A percentile compares a stretch with the other conserved stretches of the same genome.
Evolutionary conservation across 1,139 yeast species (phyloP).

Genomic region (Saccharomyces hybrid): DNA sequence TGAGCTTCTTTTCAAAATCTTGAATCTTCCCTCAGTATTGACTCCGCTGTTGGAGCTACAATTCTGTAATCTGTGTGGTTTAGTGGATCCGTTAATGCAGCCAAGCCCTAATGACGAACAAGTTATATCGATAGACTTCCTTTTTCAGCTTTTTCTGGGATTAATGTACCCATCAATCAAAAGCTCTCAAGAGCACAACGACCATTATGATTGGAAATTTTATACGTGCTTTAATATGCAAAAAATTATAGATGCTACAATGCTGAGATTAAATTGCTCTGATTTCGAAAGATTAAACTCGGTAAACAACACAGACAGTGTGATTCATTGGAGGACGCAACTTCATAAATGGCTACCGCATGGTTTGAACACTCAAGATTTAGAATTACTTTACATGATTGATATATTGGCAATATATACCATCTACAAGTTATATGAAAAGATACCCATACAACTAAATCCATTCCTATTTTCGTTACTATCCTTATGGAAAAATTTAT

Average conservation of each 20-base stretch:
- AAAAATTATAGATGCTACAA: conserved; percentile 38
- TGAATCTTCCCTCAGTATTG: conserved; percentile 13
- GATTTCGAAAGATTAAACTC: conserved; percentile 42
- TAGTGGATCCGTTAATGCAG: conserved; percentile 62
- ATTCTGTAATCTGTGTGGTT: conserved; percentile 28
- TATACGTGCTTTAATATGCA: conserved; percentile 41
- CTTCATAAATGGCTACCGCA: conserved; percentile 49
- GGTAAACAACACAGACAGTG: conserved; percentile 39
- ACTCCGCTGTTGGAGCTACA: conserved; percentile 20
- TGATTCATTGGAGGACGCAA: conserved; percentile 36
- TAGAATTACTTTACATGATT: conserved; percentile 47
- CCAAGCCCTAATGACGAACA: conserved; percentile 53
- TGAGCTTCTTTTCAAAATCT: conserved; percentile 18
- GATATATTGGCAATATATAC: conserved; percentile 44
- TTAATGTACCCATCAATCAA: conserved; percentile 29
- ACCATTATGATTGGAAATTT: conserved; percentile 28
- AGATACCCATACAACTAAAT: conserved; percentile 36
- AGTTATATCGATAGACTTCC: conserved; percentile 46
- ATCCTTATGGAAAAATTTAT: conserved; percentile 57
- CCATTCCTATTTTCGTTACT: conserved; percentile 54
- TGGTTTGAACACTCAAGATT: conserved; percentile 33
- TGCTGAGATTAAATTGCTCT: conserved; percentile 38
- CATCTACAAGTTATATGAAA: conserved; percentile 43
- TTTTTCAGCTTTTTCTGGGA: conserved; percentile 48
- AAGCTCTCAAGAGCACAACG: conserved; percentile 3